Base-by-base conservation (phyloP, 2,329 filamentous ascomycete species). In the Alternaria sp. region DNA sequence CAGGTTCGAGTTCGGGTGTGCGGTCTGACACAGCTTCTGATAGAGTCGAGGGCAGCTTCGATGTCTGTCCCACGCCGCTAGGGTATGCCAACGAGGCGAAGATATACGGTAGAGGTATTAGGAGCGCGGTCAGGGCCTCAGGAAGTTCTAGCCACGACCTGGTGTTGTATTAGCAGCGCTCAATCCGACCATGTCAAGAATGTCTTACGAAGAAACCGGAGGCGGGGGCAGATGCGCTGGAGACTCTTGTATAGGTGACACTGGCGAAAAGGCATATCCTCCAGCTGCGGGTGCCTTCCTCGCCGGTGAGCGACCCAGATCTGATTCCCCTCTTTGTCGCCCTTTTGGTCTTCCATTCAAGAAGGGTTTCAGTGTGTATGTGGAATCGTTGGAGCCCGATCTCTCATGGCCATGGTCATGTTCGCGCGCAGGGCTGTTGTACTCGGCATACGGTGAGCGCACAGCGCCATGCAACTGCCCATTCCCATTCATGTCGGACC, bases 41-140 rank as follows among this genome's bases (percentile, higher is more conserved):
- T 20, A 72, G 57, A 7, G 60, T 65, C 14, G 67, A 59, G n/a
- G 69, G 64, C 5, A 68, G 36, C 54, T 63, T 68, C 26, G 59
- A 63, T 47, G 62, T 36, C 22, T 61, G 65, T 7, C 55, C 63
- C 34, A 62, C 46, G 18, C 62, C 30, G 22, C 22, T 62, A n/a
- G 79, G 80, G 62, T 81, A 83, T 55, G 81, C 81, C 16, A 82
- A 70, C 7, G 82, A 81, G 7, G 81, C 81, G 52, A 85, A 74
- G 54, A 84, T 65, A 58, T 79, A 84, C 6, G 83, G 83, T 26
- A 85, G 74, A 7, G 82, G 82, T 26, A 85, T 75, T 30, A 87
- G 74, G 54, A 85, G 65, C 24, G 83, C 84, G 5, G 83, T 83
- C 57, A 86, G 62, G 5, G 82, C 73, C 69, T 87, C 84, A 26